Evolutionary conservation across 305 asterid species (phyloP).

Genomic region (Plantago coronopus): DNA sequence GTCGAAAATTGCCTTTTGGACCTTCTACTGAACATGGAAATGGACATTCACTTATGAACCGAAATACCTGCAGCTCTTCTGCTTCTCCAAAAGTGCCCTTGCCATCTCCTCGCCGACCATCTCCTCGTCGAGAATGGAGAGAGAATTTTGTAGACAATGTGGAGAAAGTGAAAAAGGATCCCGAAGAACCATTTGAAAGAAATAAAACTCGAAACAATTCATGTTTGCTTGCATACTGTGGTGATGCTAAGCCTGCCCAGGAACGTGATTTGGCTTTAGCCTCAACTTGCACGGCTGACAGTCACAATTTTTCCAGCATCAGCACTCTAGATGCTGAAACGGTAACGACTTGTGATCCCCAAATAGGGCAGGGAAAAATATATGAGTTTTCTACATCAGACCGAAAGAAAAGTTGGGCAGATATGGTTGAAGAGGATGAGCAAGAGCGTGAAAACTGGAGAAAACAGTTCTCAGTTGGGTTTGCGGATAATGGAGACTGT

Average conservation of each 20-base stretch:
- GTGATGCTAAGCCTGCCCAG: too few species aligned
- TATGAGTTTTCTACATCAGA: slow-evolving; percentile 17
- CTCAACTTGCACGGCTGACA: too few species aligned
- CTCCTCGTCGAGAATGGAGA: slow-evolving; percentile 20
- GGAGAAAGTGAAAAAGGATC: neutral
- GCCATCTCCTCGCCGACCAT: too few species aligned
- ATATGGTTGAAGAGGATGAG: slow-evolving; percentile 88
- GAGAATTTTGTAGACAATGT: slow-evolving; percentile 3
- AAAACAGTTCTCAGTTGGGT: slow-evolving; percentile 17
- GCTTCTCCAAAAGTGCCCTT: slow-evolving; percentile 12
- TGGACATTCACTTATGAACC: slow-evolving; percentile 18
- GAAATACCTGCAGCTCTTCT: slow-evolving; percentile 17
- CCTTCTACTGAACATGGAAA: slow-evolving; percentile 27
- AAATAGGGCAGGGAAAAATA: neutral
- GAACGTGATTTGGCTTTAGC: too few species aligned
- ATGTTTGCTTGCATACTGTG: too few species aligned
- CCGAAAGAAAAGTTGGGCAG: slow-evolving; percentile 78
- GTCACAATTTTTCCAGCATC: too few species aligned
- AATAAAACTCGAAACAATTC: neutral
- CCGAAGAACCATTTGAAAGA: neutral
- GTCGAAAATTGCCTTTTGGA: slow-evolving; percentile 52
- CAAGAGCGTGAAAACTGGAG: slow-evolving; percentile 26
- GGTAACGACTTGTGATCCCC: too few species aligned
- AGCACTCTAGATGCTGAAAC: too few species aligned
- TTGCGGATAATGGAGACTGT: slow-evolving; percentile 21